These are phyloP conservation scores for Sugiyamaella qingdaonensis DNA, from an alignment of 805 yeast genomes.

Conservation along the genomic window DNA sequence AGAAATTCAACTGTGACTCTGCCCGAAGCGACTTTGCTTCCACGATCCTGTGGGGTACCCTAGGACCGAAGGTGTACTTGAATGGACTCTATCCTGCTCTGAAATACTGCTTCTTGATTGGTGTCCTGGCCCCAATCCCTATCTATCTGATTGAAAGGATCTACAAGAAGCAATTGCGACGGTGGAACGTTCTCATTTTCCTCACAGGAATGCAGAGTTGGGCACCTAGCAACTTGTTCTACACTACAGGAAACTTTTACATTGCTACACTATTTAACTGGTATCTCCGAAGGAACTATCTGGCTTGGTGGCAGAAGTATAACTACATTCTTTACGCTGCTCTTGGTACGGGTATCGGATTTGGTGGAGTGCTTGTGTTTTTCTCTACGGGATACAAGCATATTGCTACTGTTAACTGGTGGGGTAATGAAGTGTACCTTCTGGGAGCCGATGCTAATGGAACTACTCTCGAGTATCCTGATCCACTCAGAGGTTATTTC, in stretches of 20 bases:
- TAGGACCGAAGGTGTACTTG: slow-evolving; percentile 44
- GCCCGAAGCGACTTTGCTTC: slow-evolving; percentile 43
- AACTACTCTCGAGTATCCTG: not conserved
- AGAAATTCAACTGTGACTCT: slow-evolving; percentile 35
- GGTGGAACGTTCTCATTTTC: slow-evolving; percentile 28
- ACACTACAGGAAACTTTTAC: slow-evolving; percentile 39
- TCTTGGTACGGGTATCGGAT: slow-evolving; percentile 48
- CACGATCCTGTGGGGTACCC: slow-evolving; percentile 39
- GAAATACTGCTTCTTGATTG: slow-evolving; percentile 24
- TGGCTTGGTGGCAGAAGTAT: slow-evolving; percentile 51
- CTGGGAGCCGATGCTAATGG: slow-evolving; percentile 41
- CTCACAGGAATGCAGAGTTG: slow-evolving; percentile 17
- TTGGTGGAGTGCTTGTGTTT: slow-evolving; percentile 43
- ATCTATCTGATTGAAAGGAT: slow-evolving; percentile 9
- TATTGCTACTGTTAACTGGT: slow-evolving; percentile 38
- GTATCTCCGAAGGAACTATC: slow-evolving; percentile 38
- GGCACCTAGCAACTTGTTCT: slow-evolving; percentile 42
- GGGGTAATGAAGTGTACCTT: slow-evolving; percentile 44
- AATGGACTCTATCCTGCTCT: slow-evolving; percentile 33
- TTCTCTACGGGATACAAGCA: slow-evolving; percentile 39
- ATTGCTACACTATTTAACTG: slow-evolving; percentile 44
- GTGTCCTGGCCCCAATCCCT: slow-evolving; percentile 22
- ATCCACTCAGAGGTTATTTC: slow-evolving; percentile 4
- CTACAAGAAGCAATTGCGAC: slow-evolving; percentile 1
- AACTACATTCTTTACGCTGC: slow-evolving; percentile 48